Evolutionary conservation across 2,329 filamentous ascomycete genomes (phyloP).

Genomic region (Trichoderma pleuroti): DNA sequence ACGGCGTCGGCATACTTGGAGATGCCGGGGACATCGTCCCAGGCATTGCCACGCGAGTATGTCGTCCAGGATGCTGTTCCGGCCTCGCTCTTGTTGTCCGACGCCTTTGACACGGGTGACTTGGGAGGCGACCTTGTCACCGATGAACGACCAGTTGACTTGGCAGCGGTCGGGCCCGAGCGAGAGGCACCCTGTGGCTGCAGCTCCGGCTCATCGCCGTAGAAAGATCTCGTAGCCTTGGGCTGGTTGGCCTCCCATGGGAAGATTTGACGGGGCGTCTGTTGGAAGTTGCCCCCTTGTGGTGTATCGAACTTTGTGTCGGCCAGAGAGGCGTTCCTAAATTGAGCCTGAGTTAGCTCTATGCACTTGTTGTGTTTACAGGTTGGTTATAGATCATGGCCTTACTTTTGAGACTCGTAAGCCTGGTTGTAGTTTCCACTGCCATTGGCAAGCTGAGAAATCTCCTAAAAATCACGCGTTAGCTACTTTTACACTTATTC

Average conservation of each 20-base stretch:
- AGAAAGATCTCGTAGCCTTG: slow-evolving; percentile 62
- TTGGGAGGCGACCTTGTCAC: slow-evolving; percentile 27
- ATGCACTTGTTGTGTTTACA: neutral
- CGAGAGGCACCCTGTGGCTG: neutral
- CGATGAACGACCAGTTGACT: slow-evolving; percentile 21
- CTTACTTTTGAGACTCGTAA: slow-evolving; percentile 56
- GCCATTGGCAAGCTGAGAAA: slow-evolving; percentile 20
- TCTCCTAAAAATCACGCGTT: neutral
- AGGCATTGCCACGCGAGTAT: slow-evolving; percentile 79
- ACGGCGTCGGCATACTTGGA: slow-evolving; percentile 79
- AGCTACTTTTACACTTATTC: neutral
- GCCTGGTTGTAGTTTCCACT: slow-evolving; percentile 21
- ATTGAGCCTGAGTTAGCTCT: slow-evolving; percentile 17
- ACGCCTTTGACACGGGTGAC: slow-evolving; percentile 25
- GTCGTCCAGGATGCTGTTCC: slow-evolving; percentile 62
- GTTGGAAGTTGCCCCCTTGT: slow-evolving; percentile 63
- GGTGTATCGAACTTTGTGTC: slow-evolving; percentile 78
- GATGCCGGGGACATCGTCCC: slow-evolving; percentile 89
- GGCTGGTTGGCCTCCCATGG: slow-evolving; percentile 79
- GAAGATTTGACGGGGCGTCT: slow-evolving; percentile 78
- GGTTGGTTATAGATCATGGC: neutral
- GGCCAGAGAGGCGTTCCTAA: slow-evolving; percentile 58
- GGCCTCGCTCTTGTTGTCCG: slow-evolving; percentile 35
- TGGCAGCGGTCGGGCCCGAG: neutral
- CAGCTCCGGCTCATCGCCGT: slow-evolving; percentile 1